Percentiles rank a stretch among this genome's conserved stretches.
Evolutionary conservation across 805 yeast species (phyloP).

Genomic region (Kazachstania africana): DNA sequence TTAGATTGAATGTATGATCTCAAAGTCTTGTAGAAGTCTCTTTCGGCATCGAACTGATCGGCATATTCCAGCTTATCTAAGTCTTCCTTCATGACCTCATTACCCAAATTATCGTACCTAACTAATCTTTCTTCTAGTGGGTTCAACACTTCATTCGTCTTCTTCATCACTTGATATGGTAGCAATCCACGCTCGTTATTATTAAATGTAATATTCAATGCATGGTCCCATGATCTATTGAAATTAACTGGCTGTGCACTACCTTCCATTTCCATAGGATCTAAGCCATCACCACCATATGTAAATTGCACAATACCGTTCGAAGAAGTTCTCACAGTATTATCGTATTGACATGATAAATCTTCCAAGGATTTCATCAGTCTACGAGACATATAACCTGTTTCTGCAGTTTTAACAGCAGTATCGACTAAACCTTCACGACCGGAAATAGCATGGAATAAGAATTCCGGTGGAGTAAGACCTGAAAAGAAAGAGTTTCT

Average conservation of each 20-base stretch:
- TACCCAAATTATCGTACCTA: slow-evolving; percentile 67
- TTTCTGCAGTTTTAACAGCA: slow-evolving; percentile 98
- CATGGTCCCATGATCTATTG: slow-evolving; percentile 88
- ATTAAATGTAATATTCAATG: slow-evolving; percentile 59
- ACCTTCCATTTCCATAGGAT: slow-evolving; percentile 98
- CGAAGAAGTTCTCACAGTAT: slow-evolving; percentile 87
- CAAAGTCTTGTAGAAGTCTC: slow-evolving; percentile 71
- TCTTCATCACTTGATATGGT: slow-evolving; percentile 56
- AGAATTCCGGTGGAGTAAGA: slow-evolving; percentile 88
- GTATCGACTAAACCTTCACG: slow-evolving; percentile 99
- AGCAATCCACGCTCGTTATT: slow-evolving; percentile 41
- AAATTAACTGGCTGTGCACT: slow-evolving; percentile 95
- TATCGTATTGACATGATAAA: slow-evolving; percentile 83
- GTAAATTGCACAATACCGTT: slow-evolving; percentile 96
- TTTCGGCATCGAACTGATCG: slow-evolving; percentile 80
- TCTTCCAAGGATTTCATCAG: slow-evolving; percentile 97
- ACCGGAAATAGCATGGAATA: slow-evolving; percentile 98
- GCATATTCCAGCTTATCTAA: slow-evolving; percentile 46
- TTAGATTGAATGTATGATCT: slow-evolving; percentile 49
- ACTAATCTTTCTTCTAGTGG: slow-evolving; percentile 51
- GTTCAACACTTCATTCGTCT: slow-evolving; percentile 41
- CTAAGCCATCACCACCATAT: slow-evolving; percentile 97
- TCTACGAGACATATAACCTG: slow-evolving; percentile 97
- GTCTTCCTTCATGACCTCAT: slow-evolving; percentile 33
- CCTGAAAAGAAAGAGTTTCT: slow-evolving; percentile 93